phyloP scores from a whole-genome alignment of 371 early-diverging fungal genomes.

The Capillidium rhysosporum region DNA sequence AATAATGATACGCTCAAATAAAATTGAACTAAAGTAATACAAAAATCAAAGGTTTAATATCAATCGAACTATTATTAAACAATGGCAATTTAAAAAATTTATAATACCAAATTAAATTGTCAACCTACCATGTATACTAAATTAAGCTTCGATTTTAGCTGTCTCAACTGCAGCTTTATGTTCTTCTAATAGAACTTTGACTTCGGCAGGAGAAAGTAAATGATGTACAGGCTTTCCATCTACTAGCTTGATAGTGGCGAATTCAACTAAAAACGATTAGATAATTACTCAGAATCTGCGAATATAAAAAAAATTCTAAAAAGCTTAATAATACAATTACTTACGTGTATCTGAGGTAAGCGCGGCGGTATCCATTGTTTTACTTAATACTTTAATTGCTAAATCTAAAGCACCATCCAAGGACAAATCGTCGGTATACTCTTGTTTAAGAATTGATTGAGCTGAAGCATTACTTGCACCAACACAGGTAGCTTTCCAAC shows the following conservation, averaged over 20 bases:
- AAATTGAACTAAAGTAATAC: too few relatives aligned
- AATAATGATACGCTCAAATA: too few relatives aligned
- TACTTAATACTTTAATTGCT: slow-evolving; percentile 80
- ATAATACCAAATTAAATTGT: too few relatives aligned
- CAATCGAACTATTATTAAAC: too few relatives aligned
- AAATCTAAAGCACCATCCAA: slow-evolving; percentile 73
- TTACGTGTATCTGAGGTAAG: slow-evolving; percentile 77
- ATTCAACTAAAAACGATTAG: slow-evolving; percentile 13
- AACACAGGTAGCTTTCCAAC: slow-evolving; percentile 97
- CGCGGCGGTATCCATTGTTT: slow-evolving; percentile 86
- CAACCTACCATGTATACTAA: too few relatives aligned
- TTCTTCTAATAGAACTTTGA: slow-evolving; percentile 15
- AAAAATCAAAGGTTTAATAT: too few relatives aligned
- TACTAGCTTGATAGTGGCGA: slow-evolving; percentile 15
- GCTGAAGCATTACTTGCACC: slow-evolving; percentile 89
- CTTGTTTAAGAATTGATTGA: slow-evolving; percentile 81
- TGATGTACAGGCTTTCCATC: slow-evolving; percentile 14
- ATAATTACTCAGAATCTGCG: neutral
- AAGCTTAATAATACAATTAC: slow-evolving; percentile 7
- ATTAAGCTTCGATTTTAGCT: neutral
- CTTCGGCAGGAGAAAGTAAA: slow-evolving; percentile 14
- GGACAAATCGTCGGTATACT: slow-evolving; percentile 76
- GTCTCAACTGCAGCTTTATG: slow-evolving; percentile 9
- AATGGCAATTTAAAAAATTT: too few relatives aligned
- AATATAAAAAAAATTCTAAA: neutral